A percentile compares a stretch with the other conserved stretches of the same genome.
phyloP scores from a whole-genome alignment of 192 early-diverging fungal species.

The Entomortierella chlamydospora region DNA sequence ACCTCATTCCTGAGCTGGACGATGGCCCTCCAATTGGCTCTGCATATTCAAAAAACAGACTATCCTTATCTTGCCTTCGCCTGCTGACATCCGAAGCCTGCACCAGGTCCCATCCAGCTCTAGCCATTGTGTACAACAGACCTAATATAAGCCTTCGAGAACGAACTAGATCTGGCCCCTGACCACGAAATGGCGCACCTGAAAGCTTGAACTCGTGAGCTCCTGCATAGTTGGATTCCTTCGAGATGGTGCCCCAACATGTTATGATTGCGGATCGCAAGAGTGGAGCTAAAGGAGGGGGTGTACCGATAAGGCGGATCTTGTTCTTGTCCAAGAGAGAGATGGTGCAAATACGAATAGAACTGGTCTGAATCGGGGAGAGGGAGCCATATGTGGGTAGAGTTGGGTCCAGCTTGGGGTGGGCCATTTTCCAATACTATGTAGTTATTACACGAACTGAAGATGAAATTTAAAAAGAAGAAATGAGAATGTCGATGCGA shows the following conservation, averaged over 20 bases:
- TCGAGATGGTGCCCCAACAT: slow-evolving; percentile 16
- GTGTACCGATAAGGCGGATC: slow-evolving; percentile 23
- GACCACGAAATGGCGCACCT: slow-evolving; percentile 8
- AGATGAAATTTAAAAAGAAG: no score
- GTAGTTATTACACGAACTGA: no score
- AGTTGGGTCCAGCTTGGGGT: not conserved
- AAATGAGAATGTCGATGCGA: no score
- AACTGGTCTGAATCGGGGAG: not conserved
- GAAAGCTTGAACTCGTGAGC: slow-evolving; percentile 21
- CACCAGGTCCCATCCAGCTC: slow-evolving; percentile 15
- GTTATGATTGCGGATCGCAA: slow-evolving; percentile 5
- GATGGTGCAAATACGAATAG: slow-evolving; percentile 18
- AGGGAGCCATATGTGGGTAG: not conserved
- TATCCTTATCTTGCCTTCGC: slow-evolving; percentile 4
- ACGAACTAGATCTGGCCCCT: slow-evolving; percentile 7
- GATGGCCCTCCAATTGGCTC: not conserved
- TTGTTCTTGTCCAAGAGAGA: slow-evolving; percentile 16
- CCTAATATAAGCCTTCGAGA: slow-evolving; percentile 2
- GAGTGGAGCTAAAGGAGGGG: slow-evolving; percentile 4
- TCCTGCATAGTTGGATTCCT: slow-evolving; percentile 16
- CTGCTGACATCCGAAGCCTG: slow-evolving; percentile 11
- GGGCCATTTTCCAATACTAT: not conserved
- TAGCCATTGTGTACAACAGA: slow-evolving; percentile 8
- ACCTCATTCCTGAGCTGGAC: not conserved
- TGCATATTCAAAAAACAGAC: slow-evolving; percentile 12